Evolutionary conservation across 768 basidiomycete genomes (phyloP), one percentile per base, ranked within the genome.

Genomic region (Agrocybe pediades): DNA sequence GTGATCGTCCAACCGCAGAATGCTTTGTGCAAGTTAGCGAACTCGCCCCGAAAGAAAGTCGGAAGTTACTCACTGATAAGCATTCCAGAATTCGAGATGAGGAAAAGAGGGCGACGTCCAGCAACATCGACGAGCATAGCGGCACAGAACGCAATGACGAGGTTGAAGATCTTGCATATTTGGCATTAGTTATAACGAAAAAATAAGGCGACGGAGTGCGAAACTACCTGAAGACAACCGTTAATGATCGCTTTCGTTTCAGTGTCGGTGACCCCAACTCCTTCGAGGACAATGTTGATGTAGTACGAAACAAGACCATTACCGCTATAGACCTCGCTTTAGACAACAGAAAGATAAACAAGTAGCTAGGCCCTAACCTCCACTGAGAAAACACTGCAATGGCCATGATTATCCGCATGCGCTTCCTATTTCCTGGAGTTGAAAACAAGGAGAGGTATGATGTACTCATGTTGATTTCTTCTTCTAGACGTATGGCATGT

Each of bases 291-390:
- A 15, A 86, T 69, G 56, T 86, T 82, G 58, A 91, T 87, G 63
- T 90, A 91, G 67, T 86, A 88, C 1, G 85, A 86, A 1, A 88
- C 81, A 26, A 89, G 70, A 15, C 86, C 87, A 49, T 87, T 88
- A 1, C 86, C 86, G 46, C 84, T 84, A 51, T 9, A 45, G 27
- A 24, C 11, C 39, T 27, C 9, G 1, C 42, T 26, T 57, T 41
- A 44, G 53, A 54, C 43, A 33, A 29, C 29, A 11, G 21, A 24
- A 25, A 20, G 23, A 50, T 19, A n/a, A 30, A 16, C 15, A 21
- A 23, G 11, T 8, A 23, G 36, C 21, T 51, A 2, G 20, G 21
- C 2, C 49, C 73, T 40, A 49, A 84, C 82, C 83, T 85, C 89
- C 87, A 90, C 56, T 92, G 90, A 0, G 85, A 85, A 67, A 87